phyloP scores from a whole-genome alignment of 495 filamentous ascomycete species.

The Xanthoparmelia taractica region DNA sequence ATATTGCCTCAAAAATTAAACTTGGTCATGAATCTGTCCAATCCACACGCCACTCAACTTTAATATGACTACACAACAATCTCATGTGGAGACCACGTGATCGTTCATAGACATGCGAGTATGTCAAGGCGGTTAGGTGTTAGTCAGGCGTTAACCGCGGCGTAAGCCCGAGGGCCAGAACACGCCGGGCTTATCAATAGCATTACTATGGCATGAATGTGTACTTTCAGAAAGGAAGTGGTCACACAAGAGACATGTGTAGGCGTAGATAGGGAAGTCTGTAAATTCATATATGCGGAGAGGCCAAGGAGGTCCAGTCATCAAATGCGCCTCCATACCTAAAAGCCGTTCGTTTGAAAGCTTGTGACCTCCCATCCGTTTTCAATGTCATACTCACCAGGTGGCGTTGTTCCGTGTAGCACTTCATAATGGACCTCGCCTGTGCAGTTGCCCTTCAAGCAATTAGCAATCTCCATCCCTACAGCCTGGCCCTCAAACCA shows the following conservation, averaged over 20 bases:
- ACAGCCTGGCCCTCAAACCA: slow-evolving; percentile 55
- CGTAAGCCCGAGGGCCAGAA: not conserved
- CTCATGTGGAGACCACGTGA: too few species aligned
- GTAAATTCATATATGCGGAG: not conserved
- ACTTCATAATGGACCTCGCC: slow-evolving; percentile 30
- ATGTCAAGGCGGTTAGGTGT: not conserved
- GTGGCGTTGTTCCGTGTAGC: slow-evolving; percentile 30
- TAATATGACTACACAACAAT: too few species aligned
- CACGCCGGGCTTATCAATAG: not conserved
- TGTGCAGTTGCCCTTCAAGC: slow-evolving; percentile 27
- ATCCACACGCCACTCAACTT: not conserved
- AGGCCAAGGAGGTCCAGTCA: not conserved
- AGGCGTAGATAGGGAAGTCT: not conserved
- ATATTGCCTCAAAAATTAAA: not conserved
- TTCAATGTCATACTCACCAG: slow-evolving; percentile 25
- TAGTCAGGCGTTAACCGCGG: not conserved
- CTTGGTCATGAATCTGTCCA: not conserved
- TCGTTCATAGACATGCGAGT: not conserved
- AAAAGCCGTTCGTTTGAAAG: slow-evolving; percentile 19
- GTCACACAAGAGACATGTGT: not conserved
- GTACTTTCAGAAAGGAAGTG: not conserved
- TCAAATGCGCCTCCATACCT: not conserved
- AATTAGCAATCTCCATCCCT: slow-evolving; percentile 43
- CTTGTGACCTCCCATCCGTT: slow-evolving; percentile 34
- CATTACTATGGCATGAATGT: not conserved